Conservation (phyloP, 495 filamentous ascomycete genomes). For the Daldinia loculata region DNA sequence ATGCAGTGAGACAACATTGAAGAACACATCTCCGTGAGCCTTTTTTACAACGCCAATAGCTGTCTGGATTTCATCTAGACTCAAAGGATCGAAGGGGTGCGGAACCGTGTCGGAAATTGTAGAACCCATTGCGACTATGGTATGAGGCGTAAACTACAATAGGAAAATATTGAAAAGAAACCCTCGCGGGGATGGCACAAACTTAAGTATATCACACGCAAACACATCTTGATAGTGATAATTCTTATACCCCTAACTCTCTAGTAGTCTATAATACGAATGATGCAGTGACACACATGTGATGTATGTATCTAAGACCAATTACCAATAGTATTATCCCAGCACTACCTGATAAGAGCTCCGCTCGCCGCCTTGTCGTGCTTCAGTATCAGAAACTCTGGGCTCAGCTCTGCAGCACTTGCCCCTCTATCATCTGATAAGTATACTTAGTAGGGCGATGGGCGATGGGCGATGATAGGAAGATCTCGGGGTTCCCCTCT, state of each 20-base stretch:
- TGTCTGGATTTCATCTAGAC: slow-evolving; percentile 77
- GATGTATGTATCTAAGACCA: slow-evolving; percentile 28
- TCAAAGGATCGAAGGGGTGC: slow-evolving; percentile 89
- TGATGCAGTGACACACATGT: slow-evolving; percentile 26
- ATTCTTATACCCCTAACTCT: not conserved
- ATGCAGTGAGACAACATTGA: slow-evolving; percentile 88
- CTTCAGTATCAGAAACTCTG: slow-evolving; percentile 24
- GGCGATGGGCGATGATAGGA: slow-evolving; percentile 29
- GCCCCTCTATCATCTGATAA: slow-evolving; percentile 33
- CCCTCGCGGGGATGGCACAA: not conserved
- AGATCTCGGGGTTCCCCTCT: slow-evolving; percentile 35
- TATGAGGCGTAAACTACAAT: slow-evolving; percentile 7
- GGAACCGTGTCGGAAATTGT: slow-evolving; percentile 36
- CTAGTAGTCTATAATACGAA: slow-evolving; percentile 17
- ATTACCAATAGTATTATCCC: slow-evolving; percentile 41
- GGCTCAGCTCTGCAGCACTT: slow-evolving; percentile 22
- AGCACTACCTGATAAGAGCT: slow-evolving; percentile 35
- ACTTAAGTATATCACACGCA: slow-evolving; percentile 22
- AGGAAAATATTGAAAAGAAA: not conserved
- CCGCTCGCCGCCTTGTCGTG: slow-evolving; percentile 17
- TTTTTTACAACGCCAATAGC: slow-evolving; percentile 74
- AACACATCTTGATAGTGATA: slow-evolving; percentile 13
- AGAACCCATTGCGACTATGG: slow-evolving; percentile 31
- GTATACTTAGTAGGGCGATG: slow-evolving; percentile 19
- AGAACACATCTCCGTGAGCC: slow-evolving; percentile 75